Conservation (phyloP, 2,329 filamentous ascomycete genomes). For the Arachnomyces sp. region DNA sequence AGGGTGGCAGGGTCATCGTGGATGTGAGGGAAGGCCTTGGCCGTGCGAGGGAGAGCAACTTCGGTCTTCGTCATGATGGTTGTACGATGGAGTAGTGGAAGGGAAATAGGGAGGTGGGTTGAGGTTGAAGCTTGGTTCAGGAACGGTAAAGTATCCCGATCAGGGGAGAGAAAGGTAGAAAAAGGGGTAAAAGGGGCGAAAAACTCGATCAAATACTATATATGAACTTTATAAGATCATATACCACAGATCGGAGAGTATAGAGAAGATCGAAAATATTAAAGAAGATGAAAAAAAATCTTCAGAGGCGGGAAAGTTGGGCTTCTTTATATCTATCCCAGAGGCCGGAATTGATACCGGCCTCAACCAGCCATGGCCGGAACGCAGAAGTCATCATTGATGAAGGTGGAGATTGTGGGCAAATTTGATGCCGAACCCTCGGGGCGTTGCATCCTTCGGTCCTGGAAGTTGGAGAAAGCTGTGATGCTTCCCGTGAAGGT, state of each 20-base stretch:
- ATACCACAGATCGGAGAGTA: neutral
- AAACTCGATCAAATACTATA: constrained; percentile 1
- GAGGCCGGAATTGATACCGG: constrained; percentile 42
- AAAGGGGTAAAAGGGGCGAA: constrained; percentile 11
- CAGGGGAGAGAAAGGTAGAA: constrained; percentile 3
- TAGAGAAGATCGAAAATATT: constrained; percentile 4
- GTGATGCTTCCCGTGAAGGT: neutral
- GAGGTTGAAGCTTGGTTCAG: constrained; percentile 2
- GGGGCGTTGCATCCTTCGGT: constrained; percentile 18
- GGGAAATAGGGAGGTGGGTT: constrained; percentile 1
- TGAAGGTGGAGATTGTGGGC: constrained; percentile 2
- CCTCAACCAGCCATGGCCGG: constrained; percentile 33
- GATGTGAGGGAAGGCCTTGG: constrained; percentile 37
- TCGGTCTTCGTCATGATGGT: constrained; percentile 30
- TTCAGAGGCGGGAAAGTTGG: constrained; percentile 8
- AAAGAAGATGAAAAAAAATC: constrained; percentile 13
- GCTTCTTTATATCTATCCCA: constrained; percentile 34
- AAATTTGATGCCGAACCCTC: constrained; percentile 10
- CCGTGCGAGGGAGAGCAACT: constrained; percentile 26
- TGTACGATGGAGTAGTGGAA: constrained; percentile 1
- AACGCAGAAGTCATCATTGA: constrained; percentile 21
- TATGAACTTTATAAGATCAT: constrained; percentile 8
- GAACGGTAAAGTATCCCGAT: constrained; percentile 4
- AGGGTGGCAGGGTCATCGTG: constrained; percentile 36
- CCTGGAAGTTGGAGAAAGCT: constrained; percentile 7